Evolutionary conservation across 164 flowering plant species (phyloP).

Genomic region (Kingdonia uniflora): DNA sequence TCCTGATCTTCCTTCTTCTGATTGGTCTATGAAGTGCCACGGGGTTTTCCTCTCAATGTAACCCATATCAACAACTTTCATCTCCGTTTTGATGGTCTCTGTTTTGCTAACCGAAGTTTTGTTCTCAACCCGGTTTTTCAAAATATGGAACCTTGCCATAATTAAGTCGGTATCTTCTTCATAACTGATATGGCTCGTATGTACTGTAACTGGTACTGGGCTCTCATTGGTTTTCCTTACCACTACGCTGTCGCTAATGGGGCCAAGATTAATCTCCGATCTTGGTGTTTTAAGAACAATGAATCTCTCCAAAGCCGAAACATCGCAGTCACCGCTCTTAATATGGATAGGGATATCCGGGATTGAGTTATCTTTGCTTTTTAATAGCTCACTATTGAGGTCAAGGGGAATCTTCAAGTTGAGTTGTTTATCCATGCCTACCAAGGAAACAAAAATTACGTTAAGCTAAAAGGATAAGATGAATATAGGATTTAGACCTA

Average conservation of each 20-base stretch:
- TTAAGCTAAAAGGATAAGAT: no score
- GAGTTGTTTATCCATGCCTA: no score
- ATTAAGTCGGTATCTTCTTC: slow-evolving; percentile 9
- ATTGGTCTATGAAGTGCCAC: slow-evolving; percentile 9
- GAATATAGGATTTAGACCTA: no score
- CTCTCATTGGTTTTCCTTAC: slow-evolving; percentile 8
- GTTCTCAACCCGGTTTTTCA: not conserved
- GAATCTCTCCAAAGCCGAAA: slow-evolving; percentile 6
- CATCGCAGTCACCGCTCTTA: not conserved
- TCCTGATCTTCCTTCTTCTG: slow-evolving; percentile 7
- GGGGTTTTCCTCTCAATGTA: slow-evolving; percentile 10
- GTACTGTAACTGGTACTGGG: not conserved
- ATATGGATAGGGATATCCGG: no score
- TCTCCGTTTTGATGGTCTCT: not conserved
- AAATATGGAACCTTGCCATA: not conserved
- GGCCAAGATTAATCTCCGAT: slow-evolving; percentile 7
- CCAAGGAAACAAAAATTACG: no score
- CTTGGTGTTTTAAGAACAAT: slow-evolving; percentile 9
- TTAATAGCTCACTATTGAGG: no score
- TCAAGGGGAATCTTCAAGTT: no score
- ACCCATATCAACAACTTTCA: slow-evolving; percentile 8
- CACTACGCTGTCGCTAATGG: not conserved
- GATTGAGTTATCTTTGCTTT: no score
- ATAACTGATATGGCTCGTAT: not conserved
- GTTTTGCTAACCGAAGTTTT: slow-evolving; percentile 2